Base-by-base conservation (phyloP, 108 stramenopile genomes). In the Cyclotella cryptica region DNA sequence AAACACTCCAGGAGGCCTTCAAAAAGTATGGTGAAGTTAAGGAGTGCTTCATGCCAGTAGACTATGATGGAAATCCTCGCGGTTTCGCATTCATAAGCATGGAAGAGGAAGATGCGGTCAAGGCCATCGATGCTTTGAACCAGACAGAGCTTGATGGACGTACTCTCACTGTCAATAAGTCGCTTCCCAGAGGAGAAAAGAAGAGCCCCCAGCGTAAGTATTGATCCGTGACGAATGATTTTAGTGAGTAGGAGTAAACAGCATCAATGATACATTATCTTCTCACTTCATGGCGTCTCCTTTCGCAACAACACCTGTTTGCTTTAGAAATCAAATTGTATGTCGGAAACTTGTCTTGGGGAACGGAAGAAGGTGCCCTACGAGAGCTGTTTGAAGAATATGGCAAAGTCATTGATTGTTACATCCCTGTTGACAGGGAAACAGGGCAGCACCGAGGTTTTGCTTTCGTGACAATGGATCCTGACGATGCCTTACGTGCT, bases 341-440 rank as follows among this genome's bases (percentile, higher is more conserved):
- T 74, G 95, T 98, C 53, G 97, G 97, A 62, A 98, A 98, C 69
- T 82, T 98, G 42, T 84, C 90, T 15, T 96, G 94, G 78, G 97
- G 96, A 54, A 95, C 94, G 6, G 82, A 78, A 49, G 93, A 94
- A 74, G 77, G 66, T 39, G 84, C 89, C 12, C 85, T 98, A 42
- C 87, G 90, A 35, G 79, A 89, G 26, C 63, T 93, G 29, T 98
- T 98, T 74, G 92, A 93, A 73, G 81, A 91, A 59, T 88, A 91
- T 63, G 95, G 95, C 58, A 90, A 81, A 30, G 93, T 97, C 17
- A 69, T 85, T 22, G 93, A 94, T 74, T 93, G 93, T 65, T 95
- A 92, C 81, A 83, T 95, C 71, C 93, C 95, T 5, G 83, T 86
- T 18, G 92, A 96, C 82, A 92, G 93, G 58, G 93, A 94, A 35